These are phyloP conservation scores for Polysphondylium violaceum DNA, from an alignment of 78 protist species.

Conservation along the genomic window DNA sequence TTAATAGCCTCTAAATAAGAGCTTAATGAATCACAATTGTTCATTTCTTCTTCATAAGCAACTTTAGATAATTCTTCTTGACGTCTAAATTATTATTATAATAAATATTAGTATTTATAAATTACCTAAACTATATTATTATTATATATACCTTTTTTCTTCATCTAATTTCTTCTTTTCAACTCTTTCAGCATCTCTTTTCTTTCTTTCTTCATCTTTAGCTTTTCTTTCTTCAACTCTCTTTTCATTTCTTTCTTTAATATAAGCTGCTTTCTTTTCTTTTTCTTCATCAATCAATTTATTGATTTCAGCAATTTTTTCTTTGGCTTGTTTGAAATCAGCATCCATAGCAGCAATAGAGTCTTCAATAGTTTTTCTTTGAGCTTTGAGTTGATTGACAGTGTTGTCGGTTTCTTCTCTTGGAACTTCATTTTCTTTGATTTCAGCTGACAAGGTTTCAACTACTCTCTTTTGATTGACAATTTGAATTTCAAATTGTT, in stretches of 20 bases:
- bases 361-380: not conserved
- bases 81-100: not conserved
- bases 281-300: not conserved
- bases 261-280: not conserved
- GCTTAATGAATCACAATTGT: slow-evolving; percentile 18
- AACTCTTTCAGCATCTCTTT: not conserved
- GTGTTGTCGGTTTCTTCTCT: not conserved
- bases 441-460: not conserved
- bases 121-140: not conserved
- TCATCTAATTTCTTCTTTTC: slow-evolving; percentile 11
- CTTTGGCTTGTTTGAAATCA: not conserved
- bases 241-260: slow-evolving; percentile 3
- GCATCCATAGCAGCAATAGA: not conserved
- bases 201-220: not conserved
- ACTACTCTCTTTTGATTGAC: slow-evolving; percentile 2
- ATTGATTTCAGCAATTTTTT: not conserved
- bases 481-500: not conserved
- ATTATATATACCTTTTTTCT: slow-evolving; percentile 2
- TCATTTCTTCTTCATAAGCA: slow-evolving; percentile 46
- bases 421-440: slow-evolving; percentile 12
- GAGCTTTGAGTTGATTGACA: slow-evolving; percentile 22
- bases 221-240: slow-evolving; percentile 10
- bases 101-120: not conserved
- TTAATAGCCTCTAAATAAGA: slow-evolving; percentile 1
- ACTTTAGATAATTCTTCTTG: slow-evolving; percentile 25